Evolutionary conservation across 176 grass and related monocot species (phyloP).

Genomic region (Oryza punctata): DNA sequence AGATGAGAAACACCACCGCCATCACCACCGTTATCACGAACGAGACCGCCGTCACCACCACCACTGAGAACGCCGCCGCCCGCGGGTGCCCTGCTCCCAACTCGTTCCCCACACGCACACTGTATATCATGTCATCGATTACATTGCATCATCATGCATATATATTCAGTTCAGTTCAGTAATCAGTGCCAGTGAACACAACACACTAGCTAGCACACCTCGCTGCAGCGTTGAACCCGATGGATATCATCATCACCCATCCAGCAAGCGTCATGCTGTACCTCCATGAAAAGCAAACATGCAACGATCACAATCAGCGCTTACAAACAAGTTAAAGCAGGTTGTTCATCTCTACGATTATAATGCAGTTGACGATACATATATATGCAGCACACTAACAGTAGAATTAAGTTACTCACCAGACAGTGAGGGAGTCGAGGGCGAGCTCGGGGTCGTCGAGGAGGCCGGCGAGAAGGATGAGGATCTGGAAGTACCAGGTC

Average conservation of each 20-base stretch:
- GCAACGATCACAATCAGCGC: too few species aligned
- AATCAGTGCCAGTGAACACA: too few species aligned
- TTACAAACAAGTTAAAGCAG: too few species aligned
- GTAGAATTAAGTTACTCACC: not conserved
- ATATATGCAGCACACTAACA: too few species aligned
- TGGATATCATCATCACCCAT: constrained; percentile 30
- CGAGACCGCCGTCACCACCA: constrained; percentile 42
- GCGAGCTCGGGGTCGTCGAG: constrained; percentile 9
- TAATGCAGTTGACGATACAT: too few species aligned
- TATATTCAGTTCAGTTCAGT: too few species aligned
- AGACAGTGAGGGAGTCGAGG: not conserved
- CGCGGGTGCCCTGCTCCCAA: constrained; percentile 49
- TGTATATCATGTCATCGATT: too few species aligned
- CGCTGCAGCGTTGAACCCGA: constrained; percentile 22
- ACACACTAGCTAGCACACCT: not conserved
- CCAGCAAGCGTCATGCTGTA: not conserved
- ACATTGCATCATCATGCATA: too few species aligned
- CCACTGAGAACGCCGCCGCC: constrained; percentile 53
- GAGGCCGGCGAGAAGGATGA: constrained; percentile 5
- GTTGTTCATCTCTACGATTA: too few species aligned
- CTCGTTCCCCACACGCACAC: constrained; percentile 34
- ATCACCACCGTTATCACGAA: constrained; percentile 35
- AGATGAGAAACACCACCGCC: constrained; percentile 28
- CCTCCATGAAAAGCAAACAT: too few species aligned
- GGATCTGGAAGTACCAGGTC: constrained; percentile 31